A percentile compares a stretch with the other conserved stretches of the same genome.
phyloP scores from a whole-genome alignment of 345 rosid species.

The Populus nigra region DNA sequence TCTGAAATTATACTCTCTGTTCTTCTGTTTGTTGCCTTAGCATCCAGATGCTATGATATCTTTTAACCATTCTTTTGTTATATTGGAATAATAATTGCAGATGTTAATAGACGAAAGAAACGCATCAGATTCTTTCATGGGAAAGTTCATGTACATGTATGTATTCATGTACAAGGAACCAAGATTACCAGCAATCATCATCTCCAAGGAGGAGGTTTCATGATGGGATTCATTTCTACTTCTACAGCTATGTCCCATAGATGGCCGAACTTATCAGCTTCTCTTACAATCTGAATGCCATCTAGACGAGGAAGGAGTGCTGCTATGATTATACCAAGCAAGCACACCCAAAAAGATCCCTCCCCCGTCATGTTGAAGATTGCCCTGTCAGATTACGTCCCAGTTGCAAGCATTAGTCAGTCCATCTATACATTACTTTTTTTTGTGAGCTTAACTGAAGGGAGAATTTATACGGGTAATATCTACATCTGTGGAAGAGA shows the following conservation, averaged over 20 bases:
- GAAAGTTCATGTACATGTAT: neutral
- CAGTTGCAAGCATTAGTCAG: conserved; percentile 4
- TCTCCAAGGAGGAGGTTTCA: conserved; percentile 27
- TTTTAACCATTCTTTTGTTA: too few relatives aligned
- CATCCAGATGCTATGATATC: too few relatives aligned
- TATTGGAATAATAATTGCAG: too few relatives aligned
- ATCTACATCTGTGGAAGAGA: neutral
- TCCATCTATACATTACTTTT: neutral
- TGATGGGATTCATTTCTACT: conserved; percentile 64
- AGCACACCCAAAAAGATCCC: conserved; percentile 72
- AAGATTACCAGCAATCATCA: conserved; percentile 35
- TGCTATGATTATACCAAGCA: conserved; percentile 62
- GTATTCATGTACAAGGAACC: neutral
- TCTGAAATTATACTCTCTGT: too few relatives aligned
- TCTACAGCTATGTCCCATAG: conserved; percentile 38
- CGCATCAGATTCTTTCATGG: neutral
- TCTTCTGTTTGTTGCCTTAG: too few relatives aligned
- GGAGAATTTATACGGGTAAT: too few relatives aligned
- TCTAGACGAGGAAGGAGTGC: conserved; percentile 69
- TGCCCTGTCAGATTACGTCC: conserved; percentile 56
- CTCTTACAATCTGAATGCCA: conserved; percentile 77
- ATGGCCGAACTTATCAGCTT: conserved; percentile 59
- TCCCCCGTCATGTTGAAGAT: conserved; percentile 58
- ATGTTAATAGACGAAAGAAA: neutral
- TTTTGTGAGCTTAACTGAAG: neutral